Conservation (phyloP, 805 yeast species). For the Candida ulmi region DNA sequence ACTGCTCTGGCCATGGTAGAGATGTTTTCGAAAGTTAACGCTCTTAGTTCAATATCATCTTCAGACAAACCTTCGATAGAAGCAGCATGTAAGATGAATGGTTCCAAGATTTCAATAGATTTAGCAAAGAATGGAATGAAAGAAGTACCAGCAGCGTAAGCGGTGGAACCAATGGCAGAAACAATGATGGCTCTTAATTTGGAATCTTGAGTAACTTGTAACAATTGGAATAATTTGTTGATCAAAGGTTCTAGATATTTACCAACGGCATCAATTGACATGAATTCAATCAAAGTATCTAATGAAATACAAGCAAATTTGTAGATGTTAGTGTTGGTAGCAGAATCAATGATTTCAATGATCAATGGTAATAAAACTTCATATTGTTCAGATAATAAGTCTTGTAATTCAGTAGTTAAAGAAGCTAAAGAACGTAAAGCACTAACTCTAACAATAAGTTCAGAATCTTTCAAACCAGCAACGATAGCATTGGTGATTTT, state of each 20-base stretch:
- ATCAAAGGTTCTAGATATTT: slow-evolving; percentile 82
- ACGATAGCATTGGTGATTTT: slow-evolving; percentile 69
- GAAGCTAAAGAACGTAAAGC: slow-evolving; percentile 78
- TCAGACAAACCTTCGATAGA: slow-evolving; percentile 74
- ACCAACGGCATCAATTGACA: slow-evolving; percentile 80
- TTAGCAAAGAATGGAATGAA: slow-evolving; percentile 82
- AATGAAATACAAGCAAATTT: slow-evolving; percentile 87
- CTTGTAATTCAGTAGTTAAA: slow-evolving; percentile 80
- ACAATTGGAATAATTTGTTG: slow-evolving; percentile 82
- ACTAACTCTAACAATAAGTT: slow-evolving; percentile 73
- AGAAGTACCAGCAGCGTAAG: slow-evolving; percentile 87
- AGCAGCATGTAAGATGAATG: slow-evolving; percentile 66
- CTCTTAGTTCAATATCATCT: slow-evolving; percentile 87
- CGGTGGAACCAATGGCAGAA: slow-evolving; percentile 95
- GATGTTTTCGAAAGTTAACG: slow-evolving; percentile 86
- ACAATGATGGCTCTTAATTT: slow-evolving; percentile 72
- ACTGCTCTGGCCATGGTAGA: slow-evolving; percentile 96
- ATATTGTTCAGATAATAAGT: slow-evolving; percentile 78
- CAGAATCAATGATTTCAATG: slow-evolving; percentile 80
- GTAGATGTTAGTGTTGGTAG: slow-evolving; percentile 77
- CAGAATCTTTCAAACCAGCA: slow-evolving; percentile 70
- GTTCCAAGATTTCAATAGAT: slow-evolving; percentile 76
- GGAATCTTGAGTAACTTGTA: slow-evolving; percentile 70
- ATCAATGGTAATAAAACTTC: slow-evolving; percentile 79
- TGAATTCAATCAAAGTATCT: slow-evolving; percentile 88